phyloP scores from a whole-genome alignment of 768 basidiomycete genomes.

The Clitopilus passeckerianus region DNA sequence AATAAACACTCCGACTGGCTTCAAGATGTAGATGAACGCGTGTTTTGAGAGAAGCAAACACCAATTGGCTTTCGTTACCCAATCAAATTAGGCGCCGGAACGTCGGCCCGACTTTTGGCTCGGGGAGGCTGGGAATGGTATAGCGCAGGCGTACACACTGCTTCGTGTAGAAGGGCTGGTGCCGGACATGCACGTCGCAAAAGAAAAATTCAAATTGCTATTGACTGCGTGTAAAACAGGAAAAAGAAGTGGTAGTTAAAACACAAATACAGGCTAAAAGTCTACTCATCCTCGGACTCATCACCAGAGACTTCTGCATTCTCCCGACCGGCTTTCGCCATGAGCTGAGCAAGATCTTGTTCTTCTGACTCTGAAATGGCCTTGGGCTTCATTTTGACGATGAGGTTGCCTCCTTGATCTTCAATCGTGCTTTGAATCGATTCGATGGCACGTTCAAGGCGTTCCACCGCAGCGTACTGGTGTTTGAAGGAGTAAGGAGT shows the following conservation, averaged over 20 bases:
- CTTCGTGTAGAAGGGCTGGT: neutral
- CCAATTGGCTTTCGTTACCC: neutral
- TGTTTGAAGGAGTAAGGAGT: neutral
- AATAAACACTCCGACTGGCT: neutral
- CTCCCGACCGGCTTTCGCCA: slow-evolving; percentile 91
- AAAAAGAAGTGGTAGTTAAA: neutral
- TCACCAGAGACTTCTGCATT: slow-evolving; percentile 97
- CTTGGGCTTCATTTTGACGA: slow-evolving; percentile 99
- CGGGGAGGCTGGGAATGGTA: neutral
- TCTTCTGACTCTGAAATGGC: slow-evolving; percentile 97
- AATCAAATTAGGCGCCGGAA: neutral
- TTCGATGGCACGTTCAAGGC: slow-evolving; percentile 91
- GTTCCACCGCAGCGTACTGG: slow-evolving; percentile 84
- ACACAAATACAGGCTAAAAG: neutral
- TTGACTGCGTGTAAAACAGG: neutral
- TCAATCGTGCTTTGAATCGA: slow-evolving; percentile 83
- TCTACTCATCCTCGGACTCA: slow-evolving; percentile 70
- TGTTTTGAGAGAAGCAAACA: neutral
- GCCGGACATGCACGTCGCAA: neutral
- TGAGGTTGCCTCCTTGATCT: slow-evolving; percentile 76
- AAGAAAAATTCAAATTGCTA: neutral
- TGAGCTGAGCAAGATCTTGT: slow-evolving; percentile 92
- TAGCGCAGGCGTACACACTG: neutral
- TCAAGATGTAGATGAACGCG: neutral
- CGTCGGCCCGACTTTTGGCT: neutral